Conservation (phyloP, 257 asterid genomes). For the Nicotiana tomentosiformis region DNA sequence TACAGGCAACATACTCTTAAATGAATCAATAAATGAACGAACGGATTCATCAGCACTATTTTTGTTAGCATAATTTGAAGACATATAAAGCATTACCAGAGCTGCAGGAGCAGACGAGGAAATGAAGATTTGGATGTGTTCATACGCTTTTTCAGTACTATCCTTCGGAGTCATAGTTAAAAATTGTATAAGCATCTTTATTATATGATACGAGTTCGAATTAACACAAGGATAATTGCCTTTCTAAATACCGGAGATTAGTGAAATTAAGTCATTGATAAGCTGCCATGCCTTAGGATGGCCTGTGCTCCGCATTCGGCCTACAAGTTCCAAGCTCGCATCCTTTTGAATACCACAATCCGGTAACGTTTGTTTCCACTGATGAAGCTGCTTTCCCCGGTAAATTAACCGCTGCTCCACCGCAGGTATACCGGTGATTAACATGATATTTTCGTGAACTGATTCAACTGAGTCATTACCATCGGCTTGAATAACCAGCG, state of each 20-base stretch:
- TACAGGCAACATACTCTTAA: conserved; percentile 27
- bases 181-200: background rate
- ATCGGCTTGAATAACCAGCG: conserved; percentile 51
- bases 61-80: conserved; percentile 34
- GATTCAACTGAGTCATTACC: conserved; percentile 42
- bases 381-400: conserved; percentile 64
- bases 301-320: conserved; percentile 63
- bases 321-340: conserved; percentile 49
- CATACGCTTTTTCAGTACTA: conserved; percentile 21
- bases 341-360: conserved; percentile 49
- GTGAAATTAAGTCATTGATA: conserved; percentile 40
- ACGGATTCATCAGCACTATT: conserved; percentile 47
- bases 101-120: conserved; percentile 53
- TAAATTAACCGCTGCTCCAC: conserved; percentile 59
- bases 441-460: conserved; percentile 42
- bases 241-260: conserved; percentile 29
- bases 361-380: conserved; percentile 51
- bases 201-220: background rate
- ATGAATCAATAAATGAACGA: conserved; percentile 31
- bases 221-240: background rate
- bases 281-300: conserved; percentile 74
- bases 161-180: background rate
- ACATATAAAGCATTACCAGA: conserved; percentile 59
- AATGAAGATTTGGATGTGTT: conserved; percentile 47
- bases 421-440: conserved; percentile 46